Evolutionary conservation across 495 filamentous ascomycete species (phyloP).

Genomic region (Podospora pseudopauciseta): DNA sequence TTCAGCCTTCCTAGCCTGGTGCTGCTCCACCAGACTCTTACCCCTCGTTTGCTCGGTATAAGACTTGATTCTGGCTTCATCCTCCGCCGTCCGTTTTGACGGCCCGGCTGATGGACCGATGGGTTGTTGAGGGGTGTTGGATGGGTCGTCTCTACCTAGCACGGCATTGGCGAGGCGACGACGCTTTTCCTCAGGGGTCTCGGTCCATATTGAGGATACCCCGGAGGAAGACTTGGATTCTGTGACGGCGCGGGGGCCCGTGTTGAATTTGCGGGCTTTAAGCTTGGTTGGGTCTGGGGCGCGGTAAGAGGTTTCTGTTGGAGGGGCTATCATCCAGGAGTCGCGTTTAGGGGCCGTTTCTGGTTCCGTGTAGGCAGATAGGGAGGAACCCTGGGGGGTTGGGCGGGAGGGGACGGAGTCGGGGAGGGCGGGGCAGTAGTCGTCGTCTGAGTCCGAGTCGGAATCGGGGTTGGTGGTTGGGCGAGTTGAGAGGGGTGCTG

Average conservation of each 20-base stretch:
- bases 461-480: conserved; percentile 35
- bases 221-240: conserved; percentile 45
- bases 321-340: conserved; percentile 93
- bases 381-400: conserved; percentile 21
- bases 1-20: conserved; percentile 36
- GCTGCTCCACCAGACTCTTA: conserved; percentile 61
- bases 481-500: conserved; percentile 40
- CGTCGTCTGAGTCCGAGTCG: conserved; percentile 30
- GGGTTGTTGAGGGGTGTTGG: neutral
- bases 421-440: conserved; percentile 80
- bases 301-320: conserved; percentile 58
- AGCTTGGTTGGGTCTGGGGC: conserved; percentile 78
- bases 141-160: conserved; percentile 60
- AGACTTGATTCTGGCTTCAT: conserved; percentile 32
- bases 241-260: conserved; percentile 19
- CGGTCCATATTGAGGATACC: conserved; percentile 74
- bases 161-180: conserved; percentile 77
- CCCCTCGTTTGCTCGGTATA: conserved; percentile 53
- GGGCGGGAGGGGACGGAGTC: conserved; percentile 33
- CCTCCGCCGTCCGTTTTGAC: conserved; percentile 15
- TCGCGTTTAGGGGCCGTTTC: conserved; percentile 55
- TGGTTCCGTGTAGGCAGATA: conserved; percentile 20
- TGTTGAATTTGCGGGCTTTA: conserved; percentile 73
- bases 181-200: conserved; percentile 85
- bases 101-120: neutral